These are phyloP conservation scores for Ceratobasidium sp. DNA, from an alignment of 1,284 basidiomycete species.

Conservation along the genomic window DNA sequence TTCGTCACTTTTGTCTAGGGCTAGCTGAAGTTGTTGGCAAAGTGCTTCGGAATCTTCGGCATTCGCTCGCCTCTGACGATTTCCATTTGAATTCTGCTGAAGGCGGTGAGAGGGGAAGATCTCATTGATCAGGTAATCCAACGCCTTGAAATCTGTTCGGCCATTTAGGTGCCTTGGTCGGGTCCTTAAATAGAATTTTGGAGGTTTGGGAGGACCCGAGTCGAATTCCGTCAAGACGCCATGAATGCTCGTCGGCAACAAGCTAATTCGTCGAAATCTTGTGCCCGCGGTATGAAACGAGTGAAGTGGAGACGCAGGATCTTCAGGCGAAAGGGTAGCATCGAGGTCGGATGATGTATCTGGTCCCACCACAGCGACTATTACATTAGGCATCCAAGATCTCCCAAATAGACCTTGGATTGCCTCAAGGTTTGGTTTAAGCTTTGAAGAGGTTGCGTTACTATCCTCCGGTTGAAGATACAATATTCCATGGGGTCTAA, in stretches of 20 bases:
- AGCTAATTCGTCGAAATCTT: not conserved
- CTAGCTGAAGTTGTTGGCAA: not conserved
- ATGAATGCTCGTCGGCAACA: not conserved
- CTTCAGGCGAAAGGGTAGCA: not conserved
- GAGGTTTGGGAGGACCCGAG: not conserved
- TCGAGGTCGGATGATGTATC: not conserved
- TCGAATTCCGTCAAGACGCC: not conserved
- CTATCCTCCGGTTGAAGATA: conserved; percentile 16
- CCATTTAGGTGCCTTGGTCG: not conserved
- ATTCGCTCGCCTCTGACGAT: not conserved
- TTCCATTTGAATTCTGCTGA: not conserved
- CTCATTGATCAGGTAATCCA: no score
- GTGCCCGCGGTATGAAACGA: not conserved
- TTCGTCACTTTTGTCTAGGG: not conserved
- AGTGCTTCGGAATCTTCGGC: not conserved
- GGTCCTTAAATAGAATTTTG: not conserved
- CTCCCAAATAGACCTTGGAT: not conserved
- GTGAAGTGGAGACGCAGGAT: not conserved
- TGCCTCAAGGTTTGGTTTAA: not conserved
- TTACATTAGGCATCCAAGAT: not conserved
- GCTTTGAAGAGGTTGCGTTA: not conserved
- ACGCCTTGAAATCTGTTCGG: no score
- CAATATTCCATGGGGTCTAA: not conserved
- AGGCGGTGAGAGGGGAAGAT: no score
- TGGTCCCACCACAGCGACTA: not conserved